phyloP scores from a whole-genome alignment of 768 basidiomycete species.

The Termitomyces sp. region DNA sequence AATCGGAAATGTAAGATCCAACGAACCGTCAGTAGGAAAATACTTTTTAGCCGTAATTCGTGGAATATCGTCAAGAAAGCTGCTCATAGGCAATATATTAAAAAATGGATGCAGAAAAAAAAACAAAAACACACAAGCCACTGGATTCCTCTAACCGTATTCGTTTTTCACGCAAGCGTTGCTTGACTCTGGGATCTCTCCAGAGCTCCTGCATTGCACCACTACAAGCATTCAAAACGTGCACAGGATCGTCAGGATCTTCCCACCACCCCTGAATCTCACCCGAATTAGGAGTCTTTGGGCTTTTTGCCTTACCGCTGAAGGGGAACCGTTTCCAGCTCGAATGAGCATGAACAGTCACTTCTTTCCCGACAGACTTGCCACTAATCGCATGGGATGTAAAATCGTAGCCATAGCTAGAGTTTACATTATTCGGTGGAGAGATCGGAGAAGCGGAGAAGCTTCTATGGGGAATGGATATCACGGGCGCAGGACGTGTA shows the following conservation, averaged over 20 bases:
- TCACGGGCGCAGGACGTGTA: slow-evolving; percentile 43
- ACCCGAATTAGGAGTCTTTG: slow-evolving; percentile 63
- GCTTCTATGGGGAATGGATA: slow-evolving; percentile 36
- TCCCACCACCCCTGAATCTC: slow-evolving; percentile 83
- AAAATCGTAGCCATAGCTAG: slow-evolving; percentile 17
- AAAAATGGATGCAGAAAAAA: slow-evolving; percentile 5
- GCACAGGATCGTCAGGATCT: slow-evolving; percentile 78
- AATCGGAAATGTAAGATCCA: slow-evolving; percentile 12
- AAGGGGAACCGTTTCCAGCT: slow-evolving; percentile 72
- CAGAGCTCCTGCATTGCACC: slow-evolving; percentile 70
- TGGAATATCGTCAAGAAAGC: slow-evolving; percentile 76
- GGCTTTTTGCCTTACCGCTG: slow-evolving; percentile 55
- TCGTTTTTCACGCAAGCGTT: slow-evolving; percentile 56
- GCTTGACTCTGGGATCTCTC: slow-evolving; percentile 64
- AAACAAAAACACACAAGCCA: slow-evolving; percentile 60
- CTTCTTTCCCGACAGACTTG: slow-evolving; percentile 40
- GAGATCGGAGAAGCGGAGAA: slow-evolving; percentile 24
- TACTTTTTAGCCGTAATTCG: slow-evolving; percentile 79
- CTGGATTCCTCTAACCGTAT: slow-evolving; percentile 77
- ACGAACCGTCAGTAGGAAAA: slow-evolving; percentile 68
- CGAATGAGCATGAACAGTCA: slow-evolving; percentile 52
- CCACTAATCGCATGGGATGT: slow-evolving; percentile 24
- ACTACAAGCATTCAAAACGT: slow-evolving; percentile 57
- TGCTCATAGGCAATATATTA: slow-evolving; percentile 21
- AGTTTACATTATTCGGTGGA: slow-evolving; percentile 18